These are phyloP conservation scores for Backusella australiensis DNA, from an alignment of 192 early-diverging fungal genomes.

Conservation along the genomic window DNA sequence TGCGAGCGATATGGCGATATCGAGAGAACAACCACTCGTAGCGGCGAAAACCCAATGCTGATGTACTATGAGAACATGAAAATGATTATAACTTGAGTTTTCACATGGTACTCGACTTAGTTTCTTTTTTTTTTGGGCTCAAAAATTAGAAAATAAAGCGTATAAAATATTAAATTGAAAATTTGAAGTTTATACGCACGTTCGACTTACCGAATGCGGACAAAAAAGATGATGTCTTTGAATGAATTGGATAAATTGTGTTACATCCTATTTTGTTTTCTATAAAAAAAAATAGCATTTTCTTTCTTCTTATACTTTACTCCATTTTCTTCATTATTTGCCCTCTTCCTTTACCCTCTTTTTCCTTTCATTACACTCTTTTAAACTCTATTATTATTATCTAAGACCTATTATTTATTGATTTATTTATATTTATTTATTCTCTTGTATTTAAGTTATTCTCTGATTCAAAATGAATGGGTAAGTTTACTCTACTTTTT, in stretches of 20 bases:
- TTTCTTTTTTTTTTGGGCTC: background rate
- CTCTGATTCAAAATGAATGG: conserved; percentile 1
- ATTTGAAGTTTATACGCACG: background rate
- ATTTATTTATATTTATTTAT: background rate
- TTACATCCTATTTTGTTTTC: background rate
- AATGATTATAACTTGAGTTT: conserved; percentile 51
- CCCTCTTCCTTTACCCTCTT: background rate
- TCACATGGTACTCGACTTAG: background rate
- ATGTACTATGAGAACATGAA: conserved; percentile 92
- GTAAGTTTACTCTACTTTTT: background rate
- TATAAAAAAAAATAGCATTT: background rate
- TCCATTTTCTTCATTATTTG: background rate
- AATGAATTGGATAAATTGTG: conserved; percentile 3
- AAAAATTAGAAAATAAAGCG: background rate
- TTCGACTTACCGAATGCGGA: conserved; percentile 11
- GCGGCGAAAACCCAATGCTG: conserved; percentile 94
- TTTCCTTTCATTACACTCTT: conserved; percentile 3
- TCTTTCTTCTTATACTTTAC: background rate
- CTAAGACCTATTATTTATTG: background rate
- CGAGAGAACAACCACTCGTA: conserved; percentile 68
- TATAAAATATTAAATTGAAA: background rate
- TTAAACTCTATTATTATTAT: conserved; percentile 1
- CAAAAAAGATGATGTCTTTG: conserved; percentile 14
- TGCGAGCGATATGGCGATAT: conserved; percentile 74
- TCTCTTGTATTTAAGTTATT: background rate